These are phyloP conservation scores for Cerioporus squamosus DNA, from an alignment of 1,284 basidiomycete species.

Conservation along the genomic window DNA sequence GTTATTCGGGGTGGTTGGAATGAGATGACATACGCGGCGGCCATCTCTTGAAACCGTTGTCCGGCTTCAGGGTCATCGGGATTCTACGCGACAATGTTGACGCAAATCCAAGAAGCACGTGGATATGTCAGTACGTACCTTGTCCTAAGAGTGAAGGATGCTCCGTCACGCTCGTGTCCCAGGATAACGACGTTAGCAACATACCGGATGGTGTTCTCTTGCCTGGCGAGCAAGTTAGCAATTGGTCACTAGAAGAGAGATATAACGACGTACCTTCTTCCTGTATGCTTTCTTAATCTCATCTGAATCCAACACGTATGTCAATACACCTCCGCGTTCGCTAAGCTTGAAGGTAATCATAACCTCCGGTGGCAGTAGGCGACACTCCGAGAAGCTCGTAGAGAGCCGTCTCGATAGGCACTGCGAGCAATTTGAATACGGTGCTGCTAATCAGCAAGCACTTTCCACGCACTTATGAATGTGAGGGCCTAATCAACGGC, in stretches of 20 bases:
- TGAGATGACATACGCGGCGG: constrained; percentile 70
- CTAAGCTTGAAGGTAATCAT: background rate
- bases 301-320: constrained; percentile 42
- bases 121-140: constrained; percentile 44
- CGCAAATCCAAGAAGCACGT: background rate
- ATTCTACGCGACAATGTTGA: constrained; percentile 51
- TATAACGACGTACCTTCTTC: constrained; percentile 65
- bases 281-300: constrained; percentile 95
- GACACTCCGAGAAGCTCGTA: constrained; percentile 83
- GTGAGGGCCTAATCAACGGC: background rate
- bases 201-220: constrained; percentile 88
- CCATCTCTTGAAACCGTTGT: constrained; percentile 87
- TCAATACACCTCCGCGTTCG: constrained; percentile 12
- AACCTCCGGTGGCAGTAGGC: constrained; percentile 73
- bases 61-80: constrained; percentile 79
- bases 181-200: constrained; percentile 35
- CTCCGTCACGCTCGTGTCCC: background rate
- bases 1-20: constrained; percentile 1
- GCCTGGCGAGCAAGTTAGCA: constrained; percentile 56
- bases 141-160: constrained; percentile 51
- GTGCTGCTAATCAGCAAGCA: too few relatives aligned
- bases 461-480: background rate
- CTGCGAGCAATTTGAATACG: constrained; percentile 38
- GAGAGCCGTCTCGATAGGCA: constrained; percentile 74
- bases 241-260: background rate